Evolutionary conservation across 2,329 filamentous ascomycete genomes (phyloP), one percentile per base, ranked within the genome.

Genomic region (Huntiella savannae): DNA sequence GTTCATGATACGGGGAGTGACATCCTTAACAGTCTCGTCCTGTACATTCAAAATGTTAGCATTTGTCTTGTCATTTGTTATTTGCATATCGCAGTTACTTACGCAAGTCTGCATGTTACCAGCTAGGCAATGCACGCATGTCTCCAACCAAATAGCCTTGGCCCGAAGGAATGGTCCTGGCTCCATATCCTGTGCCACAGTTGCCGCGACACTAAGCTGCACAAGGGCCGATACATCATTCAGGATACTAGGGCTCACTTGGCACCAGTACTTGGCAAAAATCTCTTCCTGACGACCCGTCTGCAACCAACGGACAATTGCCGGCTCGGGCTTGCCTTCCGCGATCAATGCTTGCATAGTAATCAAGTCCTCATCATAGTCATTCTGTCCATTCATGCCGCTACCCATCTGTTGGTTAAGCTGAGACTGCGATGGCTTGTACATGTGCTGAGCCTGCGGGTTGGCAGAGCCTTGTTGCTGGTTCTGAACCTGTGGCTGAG

Each of bases 251-350:
- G 63, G 58, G 50, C 60, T 59, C 8, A 65, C 54, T 13, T 46
- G 45, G 13, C 45, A 52, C 50, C 50, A 53, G 50, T 62, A 62
- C 32, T 59, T 60, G 32, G 70, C 65, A 58, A 79, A 82, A 44
- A 81, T 70, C 50, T 77, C 71, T 49, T 76, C 68, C 56, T 77
- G 70, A 33, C 71, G 68, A 12, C 68, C 70, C 53, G 70, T 70
- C 59, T 82, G 77, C 47, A 81, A 70, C 77, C 77, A 81, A 50
- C 71, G 70, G 48, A 80, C 68, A 57, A 78, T 68, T 37, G 73
- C 77, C 45, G 73, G 69, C 55, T 81, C 76, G 47, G 71, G 69
- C 33, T 72, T 69, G 16, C 72, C 73, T 28, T 71, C 67, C 33
- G 69, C 65, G 61, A 91, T 75, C 38, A 76, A 62, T 42, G 66